These are phyloP conservation scores for Vigna angularis DNA, from an alignment of 306 rosid species.

Conservation along the genomic window DNA sequence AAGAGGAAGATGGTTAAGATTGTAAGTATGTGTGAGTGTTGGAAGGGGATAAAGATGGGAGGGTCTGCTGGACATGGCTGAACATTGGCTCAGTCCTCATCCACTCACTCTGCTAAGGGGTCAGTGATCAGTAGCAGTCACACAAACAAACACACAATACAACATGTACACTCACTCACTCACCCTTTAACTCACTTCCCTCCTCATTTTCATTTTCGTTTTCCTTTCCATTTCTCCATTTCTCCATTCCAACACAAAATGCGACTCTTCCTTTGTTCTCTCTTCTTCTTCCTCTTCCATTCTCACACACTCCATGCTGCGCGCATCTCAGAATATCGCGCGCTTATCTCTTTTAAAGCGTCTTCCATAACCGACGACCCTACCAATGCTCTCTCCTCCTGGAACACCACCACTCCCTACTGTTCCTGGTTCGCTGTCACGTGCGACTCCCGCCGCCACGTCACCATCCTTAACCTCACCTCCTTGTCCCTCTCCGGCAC, in stretches of 20 bases:
- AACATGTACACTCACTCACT: too few species aligned
- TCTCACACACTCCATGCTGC: slow-evolving; percentile 33
- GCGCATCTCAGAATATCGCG: slow-evolving; percentile 57
- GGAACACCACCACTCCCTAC: slow-evolving; percentile 62
- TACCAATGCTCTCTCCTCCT: slow-evolving; percentile 57
- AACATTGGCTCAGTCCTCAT: too few species aligned
- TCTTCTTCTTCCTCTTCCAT: slow-evolving; percentile 31
- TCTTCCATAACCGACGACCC: slow-evolving; percentile 65
- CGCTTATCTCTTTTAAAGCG: slow-evolving; percentile 65
- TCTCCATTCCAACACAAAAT: slow-evolving; percentile 43
- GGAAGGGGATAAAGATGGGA: too few species aligned
- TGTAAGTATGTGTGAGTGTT: too few species aligned
- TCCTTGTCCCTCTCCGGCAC: slow-evolving; percentile 62
- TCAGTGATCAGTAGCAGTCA: too few species aligned
- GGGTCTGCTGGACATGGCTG: too few species aligned
- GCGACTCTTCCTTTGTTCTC: slow-evolving; percentile 42
- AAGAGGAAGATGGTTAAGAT: too few species aligned
- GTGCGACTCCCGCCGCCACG: slow-evolving; percentile 72
- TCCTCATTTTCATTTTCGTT: neutral
- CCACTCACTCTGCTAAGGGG: too few species aligned
- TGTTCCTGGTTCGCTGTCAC: slow-evolving; percentile 75
- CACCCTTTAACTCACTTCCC: too few species aligned
- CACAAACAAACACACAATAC: too few species aligned
- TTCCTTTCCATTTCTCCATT: neutral
- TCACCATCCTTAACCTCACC: slow-evolving; percentile 65